Percentiles rank a stretch among this genome's conserved stretches.
phyloP scores from a whole-genome alignment of 1,284 basidiomycete species.

The Apiotrichum veenhuisii region DNA sequence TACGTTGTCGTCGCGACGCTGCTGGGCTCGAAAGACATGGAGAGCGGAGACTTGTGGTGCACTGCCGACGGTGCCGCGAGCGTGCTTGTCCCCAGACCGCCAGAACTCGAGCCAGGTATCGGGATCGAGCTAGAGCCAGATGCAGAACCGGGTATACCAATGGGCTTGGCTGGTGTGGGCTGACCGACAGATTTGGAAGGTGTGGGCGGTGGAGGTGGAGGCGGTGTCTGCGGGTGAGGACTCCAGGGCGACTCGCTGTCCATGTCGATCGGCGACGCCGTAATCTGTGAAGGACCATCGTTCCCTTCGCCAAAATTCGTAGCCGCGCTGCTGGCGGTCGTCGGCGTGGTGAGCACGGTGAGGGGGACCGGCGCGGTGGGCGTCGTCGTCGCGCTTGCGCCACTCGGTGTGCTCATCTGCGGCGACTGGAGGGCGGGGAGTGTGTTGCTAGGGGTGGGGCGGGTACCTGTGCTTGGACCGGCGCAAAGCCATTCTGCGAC shows the following conservation, averaged over 20 bases:
- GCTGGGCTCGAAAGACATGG: background rate
- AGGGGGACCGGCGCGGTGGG: conserved; percentile 10
- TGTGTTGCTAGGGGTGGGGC: conserved; percentile 1
- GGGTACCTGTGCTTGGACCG: background rate
- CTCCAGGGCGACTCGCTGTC: background rate
- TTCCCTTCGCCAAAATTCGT: too few relatives aligned
- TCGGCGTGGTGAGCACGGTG: background rate
- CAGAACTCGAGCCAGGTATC: too few relatives aligned
- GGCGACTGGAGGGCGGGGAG: conserved; percentile 2
- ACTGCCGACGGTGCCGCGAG: background rate
- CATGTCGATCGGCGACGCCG: background rate
- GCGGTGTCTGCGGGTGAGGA: background rate
- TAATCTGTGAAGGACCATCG: background rate
- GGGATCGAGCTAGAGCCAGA: background rate
- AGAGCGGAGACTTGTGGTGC: background rate
- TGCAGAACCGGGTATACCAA: background rate
- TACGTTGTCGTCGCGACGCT: background rate
- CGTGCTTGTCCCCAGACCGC: background rate
- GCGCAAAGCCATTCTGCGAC: conserved; percentile 42
- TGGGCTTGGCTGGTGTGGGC: background rate
- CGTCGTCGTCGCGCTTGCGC: background rate
- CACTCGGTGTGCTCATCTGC: background rate
- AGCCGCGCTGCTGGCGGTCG: background rate
- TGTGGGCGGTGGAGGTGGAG: background rate
- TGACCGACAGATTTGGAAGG: too few relatives aligned